phyloP scores from a whole-genome alignment of 306 rosid genomes.

The Glycine tomentella region DNA sequence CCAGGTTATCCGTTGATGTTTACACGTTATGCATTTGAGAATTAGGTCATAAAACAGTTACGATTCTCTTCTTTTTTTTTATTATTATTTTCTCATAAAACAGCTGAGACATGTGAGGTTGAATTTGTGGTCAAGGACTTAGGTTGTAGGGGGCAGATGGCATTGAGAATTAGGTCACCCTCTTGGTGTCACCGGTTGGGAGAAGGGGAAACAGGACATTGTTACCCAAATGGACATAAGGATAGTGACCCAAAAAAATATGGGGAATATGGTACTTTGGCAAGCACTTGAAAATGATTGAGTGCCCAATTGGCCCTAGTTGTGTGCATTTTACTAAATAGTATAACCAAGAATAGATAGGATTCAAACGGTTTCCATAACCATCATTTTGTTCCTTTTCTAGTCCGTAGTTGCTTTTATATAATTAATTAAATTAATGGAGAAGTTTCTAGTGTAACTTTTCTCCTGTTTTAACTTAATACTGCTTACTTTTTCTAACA shows the following conservation, averaged over 20 bases:
- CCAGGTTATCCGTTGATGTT: not conserved
- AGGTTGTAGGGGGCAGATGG: constrained; percentile 18
- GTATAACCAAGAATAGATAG: constrained; percentile 19
- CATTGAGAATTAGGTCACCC: constrained; percentile 38
- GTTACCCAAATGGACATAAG: constrained; percentile 26
- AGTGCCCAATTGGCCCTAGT: constrained; percentile 20
- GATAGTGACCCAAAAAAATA: constrained; percentile 41
- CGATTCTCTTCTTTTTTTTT: not conserved
- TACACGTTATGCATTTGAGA: not conserved
- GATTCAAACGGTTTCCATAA: constrained; percentile 24
- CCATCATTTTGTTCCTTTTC: constrained; percentile 34
- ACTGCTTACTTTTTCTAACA: not conserved
- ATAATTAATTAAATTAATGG: not conserved
- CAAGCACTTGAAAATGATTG: constrained; percentile 32
- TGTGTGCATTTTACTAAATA: constrained; percentile 20
- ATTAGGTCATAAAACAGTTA: too few relatives aligned
- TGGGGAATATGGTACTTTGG: constrained; percentile 8
- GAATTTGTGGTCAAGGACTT: constrained; percentile 6
- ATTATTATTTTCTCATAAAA: not conserved
- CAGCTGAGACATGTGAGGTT: constrained; percentile 10
- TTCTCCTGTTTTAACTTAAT: constrained; percentile 30
- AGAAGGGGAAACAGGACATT: constrained; percentile 38
- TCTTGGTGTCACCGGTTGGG: constrained; percentile 16
- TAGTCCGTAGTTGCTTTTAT: constrained; percentile 12
- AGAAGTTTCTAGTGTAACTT: not conserved